phyloP scores from a whole-genome alignment of 441 rosid species.

The Jatropha podagrica region DNA sequence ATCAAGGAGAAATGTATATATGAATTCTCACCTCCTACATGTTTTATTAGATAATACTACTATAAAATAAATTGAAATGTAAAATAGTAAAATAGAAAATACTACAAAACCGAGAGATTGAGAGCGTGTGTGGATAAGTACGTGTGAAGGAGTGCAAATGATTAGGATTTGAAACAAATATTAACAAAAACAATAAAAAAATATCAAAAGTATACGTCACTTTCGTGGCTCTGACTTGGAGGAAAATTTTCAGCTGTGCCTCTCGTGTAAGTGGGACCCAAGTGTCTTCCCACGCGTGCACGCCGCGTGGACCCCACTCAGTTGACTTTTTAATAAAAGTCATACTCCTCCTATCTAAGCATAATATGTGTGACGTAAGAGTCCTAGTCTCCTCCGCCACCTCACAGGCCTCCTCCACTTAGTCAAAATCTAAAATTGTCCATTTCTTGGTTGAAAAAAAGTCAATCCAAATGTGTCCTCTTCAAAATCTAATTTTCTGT shows the following conservation, averaged over 20 bases:
- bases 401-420: too few species aligned
- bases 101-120: too few species aligned
- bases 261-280: constrained; percentile 38
- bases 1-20: too few species aligned
- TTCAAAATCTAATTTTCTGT: constrained; percentile 2
- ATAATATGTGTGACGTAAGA: background rate
- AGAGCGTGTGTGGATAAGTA: background rate
- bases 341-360: constrained; percentile 9
- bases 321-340: constrained; percentile 46
- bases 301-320: constrained; percentile 74
- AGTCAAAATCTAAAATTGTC: constrained; percentile 9
- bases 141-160: constrained; percentile 22
- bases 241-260: background rate
- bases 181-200: too few species aligned
- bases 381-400: constrained; percentile 8
- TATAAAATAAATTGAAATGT: too few species aligned
- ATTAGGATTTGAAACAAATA: constrained; percentile 7
- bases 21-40: too few species aligned
- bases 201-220: constrained; percentile 11
- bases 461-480: constrained; percentile 7
- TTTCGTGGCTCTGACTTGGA: constrained; percentile 74
- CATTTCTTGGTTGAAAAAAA: background rate
- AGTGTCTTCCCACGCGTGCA: constrained; percentile 76
- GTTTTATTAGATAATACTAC: too few species aligned
- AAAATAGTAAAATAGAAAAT: too few species aligned